Percentiles rank a stretch among this genome's conserved stretches.
phyloP scores from a whole-genome alignment of 257 asterid species.

The Haberlea rhodopensis region DNA sequence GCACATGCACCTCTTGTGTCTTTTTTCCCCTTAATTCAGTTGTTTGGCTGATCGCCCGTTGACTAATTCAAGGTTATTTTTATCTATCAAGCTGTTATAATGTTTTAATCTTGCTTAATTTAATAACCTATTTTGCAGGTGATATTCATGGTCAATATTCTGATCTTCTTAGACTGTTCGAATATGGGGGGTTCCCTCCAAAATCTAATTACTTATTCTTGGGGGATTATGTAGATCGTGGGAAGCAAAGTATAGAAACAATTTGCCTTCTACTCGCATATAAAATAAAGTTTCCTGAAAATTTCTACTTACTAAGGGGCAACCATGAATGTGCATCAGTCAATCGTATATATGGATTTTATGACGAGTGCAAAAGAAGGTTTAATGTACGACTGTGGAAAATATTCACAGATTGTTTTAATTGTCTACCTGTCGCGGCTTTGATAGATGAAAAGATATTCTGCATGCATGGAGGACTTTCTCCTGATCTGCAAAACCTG shows the following conservation, averaged over 20 bases:
- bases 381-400: constrained; percentile 70
- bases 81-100: not conserved
- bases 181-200: constrained; percentile 77
- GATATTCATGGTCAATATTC: constrained; percentile 83
- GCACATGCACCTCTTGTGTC: not conserved
- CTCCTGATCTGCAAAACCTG: constrained; percentile 59
- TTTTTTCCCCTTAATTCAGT: not conserved
- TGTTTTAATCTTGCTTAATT: constrained; percentile 1
- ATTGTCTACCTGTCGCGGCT: constrained; percentile 79
- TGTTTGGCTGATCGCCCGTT: not conserved
- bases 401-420: constrained; percentile 69
- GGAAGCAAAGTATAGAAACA: constrained; percentile 80
- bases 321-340: constrained; percentile 83
- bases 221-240: constrained; percentile 85
- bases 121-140: constrained; percentile 37
- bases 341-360: constrained; percentile 74
- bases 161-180: constrained; percentile 72
- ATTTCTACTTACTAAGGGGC: constrained; percentile 77
- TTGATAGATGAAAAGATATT: constrained; percentile 70
- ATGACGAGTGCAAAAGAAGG: constrained; percentile 74
- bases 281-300: constrained; percentile 69
- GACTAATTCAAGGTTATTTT: constrained; percentile 7
- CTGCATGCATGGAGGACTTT: constrained; percentile 90
- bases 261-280: constrained; percentile 77
- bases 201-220: constrained; percentile 66